Conservation (phyloP, 2,329 filamentous ascomycete genomes). For the Diaporthe citrichinensis region DNA sequence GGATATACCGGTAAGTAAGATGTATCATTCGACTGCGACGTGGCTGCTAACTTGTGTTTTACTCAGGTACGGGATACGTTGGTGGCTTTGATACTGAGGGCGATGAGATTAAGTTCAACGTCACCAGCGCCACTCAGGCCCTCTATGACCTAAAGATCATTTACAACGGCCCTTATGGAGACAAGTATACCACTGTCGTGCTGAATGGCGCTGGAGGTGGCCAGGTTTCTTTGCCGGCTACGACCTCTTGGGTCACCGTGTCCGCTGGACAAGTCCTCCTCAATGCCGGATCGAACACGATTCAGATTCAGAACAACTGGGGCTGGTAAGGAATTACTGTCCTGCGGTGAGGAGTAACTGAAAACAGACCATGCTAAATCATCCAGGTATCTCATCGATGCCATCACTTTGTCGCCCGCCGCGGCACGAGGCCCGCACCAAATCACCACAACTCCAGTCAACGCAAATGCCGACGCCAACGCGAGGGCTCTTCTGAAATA, state of each 20-base stretch:
- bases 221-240: conserved; percentile 12
- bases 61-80: conserved; percentile 60
- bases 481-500: conserved; percentile 57
- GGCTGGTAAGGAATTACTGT: neutral
- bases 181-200: conserved; percentile 20
- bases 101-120: conserved; percentile 60
- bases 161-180: neutral
- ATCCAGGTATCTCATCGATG: conserved; percentile 48
- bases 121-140: conserved; percentile 51
- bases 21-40: neutral
- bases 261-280: conserved; percentile 8
- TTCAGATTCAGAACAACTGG: conserved; percentile 24
- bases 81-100: conserved; percentile 58
- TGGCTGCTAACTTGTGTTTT: neutral
- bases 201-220: conserved; percentile 18
- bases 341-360: accelerated
- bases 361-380: neutral
- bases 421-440: conserved; percentile 5
- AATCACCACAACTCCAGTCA: conserved; percentile 46
- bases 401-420: conserved; percentile 52
- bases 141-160: conserved; percentile 60
- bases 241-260: conserved; percentile 18
- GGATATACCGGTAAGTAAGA: neutral
- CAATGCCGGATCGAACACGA: conserved; percentile 6
- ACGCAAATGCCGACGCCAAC: conserved; percentile 53